These are phyloP conservation scores for Cercophora sp. DNA, from an alignment of 495 filamentous ascomycete genomes.

Conservation along the genomic window DNA sequence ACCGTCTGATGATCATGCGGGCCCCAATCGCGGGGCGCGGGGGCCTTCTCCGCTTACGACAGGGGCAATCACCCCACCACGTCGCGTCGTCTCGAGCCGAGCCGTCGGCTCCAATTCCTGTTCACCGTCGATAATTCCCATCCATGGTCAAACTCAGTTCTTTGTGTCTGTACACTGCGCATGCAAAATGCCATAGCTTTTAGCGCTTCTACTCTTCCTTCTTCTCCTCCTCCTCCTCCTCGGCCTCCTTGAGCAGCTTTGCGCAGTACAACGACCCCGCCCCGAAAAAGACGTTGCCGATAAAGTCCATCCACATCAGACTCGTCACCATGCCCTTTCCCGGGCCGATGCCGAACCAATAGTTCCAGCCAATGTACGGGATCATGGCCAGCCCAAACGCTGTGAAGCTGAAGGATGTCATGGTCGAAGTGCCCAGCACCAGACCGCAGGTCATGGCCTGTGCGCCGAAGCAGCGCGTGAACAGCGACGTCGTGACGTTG, in stretches of 20 bases:
- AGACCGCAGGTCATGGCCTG: slow-evolving; percentile 30
- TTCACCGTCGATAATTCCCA: too few species aligned
- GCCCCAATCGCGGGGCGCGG: slow-evolving; percentile 1
- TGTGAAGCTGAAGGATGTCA: slow-evolving; percentile 22
- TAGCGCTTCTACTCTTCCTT: not conserved
- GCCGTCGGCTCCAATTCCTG: too few species aligned
- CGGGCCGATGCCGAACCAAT: slow-evolving; percentile 25
- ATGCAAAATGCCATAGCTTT: not conserved
- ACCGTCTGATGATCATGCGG: slow-evolving; percentile 10
- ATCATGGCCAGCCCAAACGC: slow-evolving; percentile 27
- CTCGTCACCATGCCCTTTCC: slow-evolving; percentile 19
- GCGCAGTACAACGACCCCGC: slow-evolving; percentile 18
- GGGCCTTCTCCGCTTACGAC: too few species aligned
- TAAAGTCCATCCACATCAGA: slow-evolving; percentile 25
- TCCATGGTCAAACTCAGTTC: too few species aligned
- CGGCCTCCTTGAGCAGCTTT: slow-evolving; percentile 19
- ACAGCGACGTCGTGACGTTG: slow-evolving; percentile 20
- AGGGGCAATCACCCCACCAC: too few species aligned
- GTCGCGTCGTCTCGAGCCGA: too few species aligned
- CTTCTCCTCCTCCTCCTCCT: slow-evolving; percentile 1
- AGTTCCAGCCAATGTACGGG: slow-evolving; percentile 24
- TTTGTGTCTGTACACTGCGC: too few species aligned
- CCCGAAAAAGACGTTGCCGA: slow-evolving; percentile 24
- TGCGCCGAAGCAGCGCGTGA: slow-evolving; percentile 26
- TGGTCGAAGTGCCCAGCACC: slow-evolving; percentile 20